Evolutionary conservation across 371 early-diverging fungal species (phyloP).

Genomic region (Circinella minor): DNA sequence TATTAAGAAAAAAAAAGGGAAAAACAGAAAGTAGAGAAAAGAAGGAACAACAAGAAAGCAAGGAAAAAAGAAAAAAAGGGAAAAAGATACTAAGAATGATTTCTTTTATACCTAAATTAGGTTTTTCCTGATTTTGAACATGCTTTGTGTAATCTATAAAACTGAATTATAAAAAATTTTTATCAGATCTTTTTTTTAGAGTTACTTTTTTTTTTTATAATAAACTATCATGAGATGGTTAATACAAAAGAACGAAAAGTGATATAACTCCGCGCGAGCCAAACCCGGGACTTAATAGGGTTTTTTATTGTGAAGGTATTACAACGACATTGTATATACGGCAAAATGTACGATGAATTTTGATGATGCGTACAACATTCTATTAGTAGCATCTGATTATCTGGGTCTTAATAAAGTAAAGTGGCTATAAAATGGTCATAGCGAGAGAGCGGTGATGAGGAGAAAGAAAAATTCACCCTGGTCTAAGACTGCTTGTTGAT

Average conservation of each 20-base stretch:
- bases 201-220: background rate
- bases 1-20: background rate
- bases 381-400: background rate
- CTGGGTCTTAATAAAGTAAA: constrained; percentile 4
- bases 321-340: no score
- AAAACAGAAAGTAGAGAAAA: background rate
- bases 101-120: constrained; percentile 9
- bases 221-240: background rate
- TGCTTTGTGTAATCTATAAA: background rate
- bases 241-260: background rate
- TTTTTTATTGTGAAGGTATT: no score
- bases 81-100: no score
- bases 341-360: no score
- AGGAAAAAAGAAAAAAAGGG: background rate
- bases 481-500: no score
- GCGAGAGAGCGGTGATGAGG: no score
- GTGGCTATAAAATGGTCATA: background rate
- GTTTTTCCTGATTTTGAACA: constrained; percentile 4
- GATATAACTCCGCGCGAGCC: background rate
- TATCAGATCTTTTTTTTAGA: constrained; percentile 15
- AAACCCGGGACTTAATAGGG: constrained; percentile 1
- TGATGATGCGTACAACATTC: background rate
- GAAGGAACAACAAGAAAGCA: background rate
- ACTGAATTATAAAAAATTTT: constrained; percentile 4
- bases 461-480: no score